Evolutionary conservation across 352 stramenopile species (phyloP).

Genomic region (Phytopythium montanum): DNA sequence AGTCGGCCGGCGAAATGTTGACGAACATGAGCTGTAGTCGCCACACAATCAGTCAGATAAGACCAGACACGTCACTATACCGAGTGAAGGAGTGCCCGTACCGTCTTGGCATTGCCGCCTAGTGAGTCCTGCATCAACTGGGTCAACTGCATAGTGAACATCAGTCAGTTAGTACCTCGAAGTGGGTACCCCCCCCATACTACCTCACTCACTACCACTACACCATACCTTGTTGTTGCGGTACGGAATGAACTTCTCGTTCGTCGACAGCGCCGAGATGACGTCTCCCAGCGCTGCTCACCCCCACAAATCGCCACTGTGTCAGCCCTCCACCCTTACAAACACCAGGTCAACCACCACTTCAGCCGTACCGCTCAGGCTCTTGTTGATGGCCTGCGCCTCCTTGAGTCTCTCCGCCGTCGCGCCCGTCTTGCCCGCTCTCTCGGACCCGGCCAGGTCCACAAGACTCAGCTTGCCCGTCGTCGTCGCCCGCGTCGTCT

Average conservation of each 20-base stretch:
- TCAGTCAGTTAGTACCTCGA: neutral
- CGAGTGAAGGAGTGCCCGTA: constrained; percentile 17
- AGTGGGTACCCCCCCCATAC: no score
- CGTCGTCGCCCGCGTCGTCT: constrained; percentile 81
- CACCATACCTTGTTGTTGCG: constrained; percentile 86
- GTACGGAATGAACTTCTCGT: constrained; percentile 94
- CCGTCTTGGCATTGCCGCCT: constrained; percentile 92
- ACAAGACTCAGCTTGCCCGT: constrained; percentile 86
- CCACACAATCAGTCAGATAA: neutral
- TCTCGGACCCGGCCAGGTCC: constrained; percentile 86
- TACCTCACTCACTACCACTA: no score
- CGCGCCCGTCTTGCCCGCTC: constrained; percentile 82
- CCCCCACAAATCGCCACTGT: neutral
- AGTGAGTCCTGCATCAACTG: constrained; percentile 93
- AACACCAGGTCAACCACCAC: neutral
- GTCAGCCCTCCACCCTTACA: neutral
- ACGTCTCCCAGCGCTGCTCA: constrained; percentile 84
- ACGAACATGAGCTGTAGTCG: constrained; percentile 82
- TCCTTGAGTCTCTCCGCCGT: constrained; percentile 85
- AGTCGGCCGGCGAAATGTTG: constrained; percentile 87
- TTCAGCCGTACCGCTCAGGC: constrained; percentile 55
- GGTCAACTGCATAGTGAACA: constrained; percentile 51
- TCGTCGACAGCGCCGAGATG: constrained; percentile 87
- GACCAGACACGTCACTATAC: neutral
- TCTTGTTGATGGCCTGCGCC: constrained; percentile 90